A percentile compares a stretch with the other conserved stretches of the same genome.
phyloP scores from a whole-genome alignment of 2,329 filamentous ascomycete genomes.

The Phymatotrichopsis omnivora region DNA sequence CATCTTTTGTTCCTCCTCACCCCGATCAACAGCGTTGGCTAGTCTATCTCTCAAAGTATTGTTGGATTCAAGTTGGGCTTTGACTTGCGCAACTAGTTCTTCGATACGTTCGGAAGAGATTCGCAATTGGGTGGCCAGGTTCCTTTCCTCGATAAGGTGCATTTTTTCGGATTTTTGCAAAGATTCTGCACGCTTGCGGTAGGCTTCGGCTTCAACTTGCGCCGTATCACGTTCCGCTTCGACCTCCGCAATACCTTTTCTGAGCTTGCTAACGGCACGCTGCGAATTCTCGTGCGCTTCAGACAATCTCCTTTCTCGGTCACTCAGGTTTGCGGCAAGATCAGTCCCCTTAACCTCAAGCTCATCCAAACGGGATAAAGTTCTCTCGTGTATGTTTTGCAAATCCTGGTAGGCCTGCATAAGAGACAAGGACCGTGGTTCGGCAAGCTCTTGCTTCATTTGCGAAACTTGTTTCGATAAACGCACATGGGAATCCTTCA shows the following conservation, averaged over 20 bases:
- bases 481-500: conserved; percentile 54
- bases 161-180: conserved; percentile 48
- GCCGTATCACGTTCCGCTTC: conserved; percentile 65
- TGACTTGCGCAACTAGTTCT: conserved; percentile 66
- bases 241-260: conserved; percentile 57
- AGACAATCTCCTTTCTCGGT: conserved; percentile 20
- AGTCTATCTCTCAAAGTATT: conserved; percentile 64
- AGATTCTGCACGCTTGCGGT: conserved; percentile 51
- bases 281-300: conserved; percentile 49
- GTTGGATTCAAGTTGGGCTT: conserved; percentile 70
- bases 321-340: conserved; percentile 20
- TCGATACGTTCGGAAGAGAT: conserved; percentile 69
- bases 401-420: conserved; percentile 65
- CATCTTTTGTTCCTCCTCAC: conserved; percentile 70
- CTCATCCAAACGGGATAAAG: conserved; percentile 55
- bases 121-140: conserved; percentile 58
- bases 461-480: conserved; percentile 41
- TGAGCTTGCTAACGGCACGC: conserved; percentile 53
- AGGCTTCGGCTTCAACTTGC: conserved; percentile 51
- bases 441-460: conserved; percentile 34
- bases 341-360: conserved; percentile 43
- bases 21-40: conserved; percentile 66
- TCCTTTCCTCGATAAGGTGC: conserved; percentile 48
- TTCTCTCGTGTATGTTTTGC: conserved; percentile 58
- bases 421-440: conserved; percentile 61